Evolutionary conservation across 805 yeast genomes (phyloP), one percentile per base, ranked within the genome.

Genomic region (Yarrowia sp.): DNA sequence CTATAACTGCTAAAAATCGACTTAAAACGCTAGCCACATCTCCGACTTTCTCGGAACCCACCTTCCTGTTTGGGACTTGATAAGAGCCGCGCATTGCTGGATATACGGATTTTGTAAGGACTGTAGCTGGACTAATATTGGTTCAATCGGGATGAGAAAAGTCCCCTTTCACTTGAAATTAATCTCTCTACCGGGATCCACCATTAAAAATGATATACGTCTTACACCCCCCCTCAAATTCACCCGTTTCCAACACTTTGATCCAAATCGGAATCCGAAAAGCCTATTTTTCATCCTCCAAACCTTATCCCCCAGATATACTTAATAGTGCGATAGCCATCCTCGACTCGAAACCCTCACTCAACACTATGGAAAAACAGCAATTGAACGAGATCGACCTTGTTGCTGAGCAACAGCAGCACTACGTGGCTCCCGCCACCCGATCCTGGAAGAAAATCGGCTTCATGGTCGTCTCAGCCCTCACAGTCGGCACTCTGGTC

Each of bases 401-500:
- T 4, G 44, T 28, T 3, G 60, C 44, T 11, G 22, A 38, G 22
- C 60, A 51, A n/a, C 39, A 36, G 38, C 60, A 51, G 15, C 36
- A 51, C 17, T 39, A 36, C 35, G 44, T 22, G 22, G 60, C 43
- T 11, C 43, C 60, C 33, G 22, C 41, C 17, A 35, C 55, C 32
- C 39, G 44, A n/a, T 51, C 60, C 4, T 51, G 60, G 60, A 51
- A 51, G 44, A 51, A 51, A 28, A 28, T 51, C 36, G 60, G 60
- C 33, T 51, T 22, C 33, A 3, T 51, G 35, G 36, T 51, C 28
- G 36, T 51, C 8, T 51, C 60, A 0, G 60, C 60, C 1, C 60
- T 51, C 35, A 51, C 60, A 22, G 44, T 51, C 15, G 60, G 60
- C 44, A 15, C 60, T 22, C 44, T 51, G 22, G 44, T 39, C 3